phyloP scores from a whole-genome alignment of 108 stramenopile genomes.

The Phaeodactylum tricornutum region DNA sequence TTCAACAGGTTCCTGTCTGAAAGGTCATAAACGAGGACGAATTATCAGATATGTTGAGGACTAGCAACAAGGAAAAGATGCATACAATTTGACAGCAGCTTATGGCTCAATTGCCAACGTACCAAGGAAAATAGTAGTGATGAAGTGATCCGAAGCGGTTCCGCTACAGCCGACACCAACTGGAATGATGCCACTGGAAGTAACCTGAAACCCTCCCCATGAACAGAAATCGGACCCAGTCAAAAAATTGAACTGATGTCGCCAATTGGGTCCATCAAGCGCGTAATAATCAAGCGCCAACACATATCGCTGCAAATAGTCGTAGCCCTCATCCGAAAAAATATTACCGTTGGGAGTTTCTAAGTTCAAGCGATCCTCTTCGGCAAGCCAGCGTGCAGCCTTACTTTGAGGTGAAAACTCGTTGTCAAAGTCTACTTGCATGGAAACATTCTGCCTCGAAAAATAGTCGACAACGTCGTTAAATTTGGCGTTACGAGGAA shows the following conservation, averaged over 20 bases:
- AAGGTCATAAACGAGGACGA: background rate
- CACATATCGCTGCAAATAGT: conserved; percentile 8
- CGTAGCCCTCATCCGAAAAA: background rate
- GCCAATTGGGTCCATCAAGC: conserved; percentile 1
- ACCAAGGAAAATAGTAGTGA: background rate
- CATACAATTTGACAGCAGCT: conserved; percentile 1
- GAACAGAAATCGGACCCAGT: background rate
- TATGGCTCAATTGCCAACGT: background rate
- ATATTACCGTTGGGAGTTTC: background rate
- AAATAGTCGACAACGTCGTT: background rate
- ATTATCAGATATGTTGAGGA: background rate
- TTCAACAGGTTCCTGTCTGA: background rate
- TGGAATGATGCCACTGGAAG: background rate
- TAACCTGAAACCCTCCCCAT: conserved; percentile 1
- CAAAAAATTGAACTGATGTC: conserved; percentile 4
- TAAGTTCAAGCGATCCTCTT: background rate
- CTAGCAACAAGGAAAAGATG: background rate
- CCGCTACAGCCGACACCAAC: background rate
- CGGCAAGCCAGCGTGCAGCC: conserved; percentile 3
- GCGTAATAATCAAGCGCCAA: conserved; percentile 8
- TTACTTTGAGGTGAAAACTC: background rate
- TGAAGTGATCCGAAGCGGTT: no score
- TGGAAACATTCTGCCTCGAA: background rate
- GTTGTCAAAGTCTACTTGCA: background rate
- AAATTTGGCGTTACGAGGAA: background rate